These are phyloP conservation scores for Cryptococcus neoformans DNA, from an alignment of 1,284 basidiomycete species.

Conservation along the genomic window DNA sequence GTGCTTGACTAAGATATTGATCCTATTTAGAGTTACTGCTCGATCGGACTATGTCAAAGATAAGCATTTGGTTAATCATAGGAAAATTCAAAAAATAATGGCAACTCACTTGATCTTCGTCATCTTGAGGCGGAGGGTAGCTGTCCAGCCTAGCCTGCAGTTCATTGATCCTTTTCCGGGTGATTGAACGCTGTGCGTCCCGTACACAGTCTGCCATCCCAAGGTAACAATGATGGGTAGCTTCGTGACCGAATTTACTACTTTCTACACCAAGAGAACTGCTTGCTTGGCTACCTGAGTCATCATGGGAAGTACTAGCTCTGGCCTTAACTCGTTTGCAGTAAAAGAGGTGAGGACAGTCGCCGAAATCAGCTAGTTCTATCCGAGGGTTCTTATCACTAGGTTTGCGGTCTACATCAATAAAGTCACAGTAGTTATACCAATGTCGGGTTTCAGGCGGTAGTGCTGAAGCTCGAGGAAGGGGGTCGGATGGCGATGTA, in stretches of 20 bases:
- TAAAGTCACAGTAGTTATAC: slow-evolving; percentile 79
- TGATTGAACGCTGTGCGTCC: slow-evolving; percentile 66
- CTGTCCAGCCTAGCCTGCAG: slow-evolving; percentile 20
- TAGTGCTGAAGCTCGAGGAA: slow-evolving; percentile 30
- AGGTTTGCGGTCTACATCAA: slow-evolving; percentile 70
- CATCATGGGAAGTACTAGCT: slow-evolving; percentile 42
- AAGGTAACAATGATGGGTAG: slow-evolving; percentile 80
- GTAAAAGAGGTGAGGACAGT: slow-evolving; percentile 81
- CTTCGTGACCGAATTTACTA: slow-evolving; percentile 83
- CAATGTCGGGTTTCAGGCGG: slow-evolving; percentile 54
- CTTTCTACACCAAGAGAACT: slow-evolving; percentile 46
- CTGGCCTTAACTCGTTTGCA: slow-evolving; percentile 58
- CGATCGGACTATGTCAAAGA: slow-evolving; percentile 9
- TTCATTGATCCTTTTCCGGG: slow-evolving; percentile 54
- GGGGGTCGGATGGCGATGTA: not conserved
- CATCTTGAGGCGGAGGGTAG: slow-evolving; percentile 3
- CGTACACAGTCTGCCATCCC: slow-evolving; percentile 63
- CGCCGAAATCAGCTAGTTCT: slow-evolving; percentile 67
- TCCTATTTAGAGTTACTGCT: slow-evolving; percentile 13
- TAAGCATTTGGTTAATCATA: no score
- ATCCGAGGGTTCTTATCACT: slow-evolving; percentile 59
- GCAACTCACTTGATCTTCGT: slow-evolving; percentile 10
- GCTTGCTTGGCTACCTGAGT: slow-evolving; percentile 4
- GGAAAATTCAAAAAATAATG: not conserved
- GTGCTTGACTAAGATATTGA: slow-evolving; percentile 28